These are phyloP conservation scores for Millerozyma acaciae DNA, from an alignment of 805 yeast genomes.

Conservation along the genomic window DNA sequence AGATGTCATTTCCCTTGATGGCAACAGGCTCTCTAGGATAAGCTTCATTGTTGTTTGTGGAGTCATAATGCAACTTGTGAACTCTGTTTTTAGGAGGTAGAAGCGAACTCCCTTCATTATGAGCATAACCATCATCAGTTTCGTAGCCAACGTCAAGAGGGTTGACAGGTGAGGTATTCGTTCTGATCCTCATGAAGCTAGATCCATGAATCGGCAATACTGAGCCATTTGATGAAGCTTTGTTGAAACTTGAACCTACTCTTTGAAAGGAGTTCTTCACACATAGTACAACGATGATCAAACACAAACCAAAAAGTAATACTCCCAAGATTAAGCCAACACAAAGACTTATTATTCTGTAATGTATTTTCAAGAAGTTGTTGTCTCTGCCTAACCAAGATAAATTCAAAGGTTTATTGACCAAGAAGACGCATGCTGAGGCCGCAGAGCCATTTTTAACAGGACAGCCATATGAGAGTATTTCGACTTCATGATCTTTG, in stretches of 20 bases:
- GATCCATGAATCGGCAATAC: constrained; percentile 14
- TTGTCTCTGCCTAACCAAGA: constrained; percentile 50
- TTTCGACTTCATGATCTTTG: constrained; percentile 52
- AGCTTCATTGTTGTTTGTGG: constrained; percentile 6
- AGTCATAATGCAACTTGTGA: constrained; percentile 20
- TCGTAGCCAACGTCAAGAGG: constrained; percentile 38
- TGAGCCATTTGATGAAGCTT: background rate
- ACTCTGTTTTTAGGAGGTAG: too few species aligned
- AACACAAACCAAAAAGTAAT: constrained; percentile 28
- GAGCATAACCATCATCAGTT: constrained; percentile 36
- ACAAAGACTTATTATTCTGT: constrained; percentile 66
- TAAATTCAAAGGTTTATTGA: constrained; percentile 66
- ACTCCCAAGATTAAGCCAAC: constrained; percentile 65
- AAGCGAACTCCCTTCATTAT: constrained; percentile 28
- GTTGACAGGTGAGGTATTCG: constrained; percentile 24
- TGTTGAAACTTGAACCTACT: too few species aligned
- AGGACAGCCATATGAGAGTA: constrained; percentile 61
- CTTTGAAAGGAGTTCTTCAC: constrained; percentile 9
- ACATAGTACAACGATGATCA: constrained; percentile 18
- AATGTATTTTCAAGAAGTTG: constrained; percentile 48
- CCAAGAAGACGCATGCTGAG: constrained; percentile 52
- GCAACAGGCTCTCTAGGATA: constrained; percentile 22
- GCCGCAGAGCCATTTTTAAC: constrained; percentile 14
- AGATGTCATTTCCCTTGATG: constrained; percentile 18
- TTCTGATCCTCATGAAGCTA: constrained; percentile 36